Percentiles rank a stretch among this genome's conserved stretches.
Evolutionary conservation across 139 green algal genomes (phyloP).

Genomic region (Asterochloris sp.): DNA sequence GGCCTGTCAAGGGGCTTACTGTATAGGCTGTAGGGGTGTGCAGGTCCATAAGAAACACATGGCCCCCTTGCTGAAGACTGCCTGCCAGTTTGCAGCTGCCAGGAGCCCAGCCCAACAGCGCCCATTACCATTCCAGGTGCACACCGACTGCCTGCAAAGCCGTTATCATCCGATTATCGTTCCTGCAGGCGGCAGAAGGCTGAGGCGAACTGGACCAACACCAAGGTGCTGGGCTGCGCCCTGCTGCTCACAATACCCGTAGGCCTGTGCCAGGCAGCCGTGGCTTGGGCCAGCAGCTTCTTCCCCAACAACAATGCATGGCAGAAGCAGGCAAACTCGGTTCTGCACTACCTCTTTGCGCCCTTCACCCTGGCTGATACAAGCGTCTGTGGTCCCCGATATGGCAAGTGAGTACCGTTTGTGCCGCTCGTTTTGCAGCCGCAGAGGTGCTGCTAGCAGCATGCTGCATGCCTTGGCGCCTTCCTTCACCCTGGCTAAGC

Average conservation of each 20-base stretch:
- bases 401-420: neutral
- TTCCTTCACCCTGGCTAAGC: neutral
- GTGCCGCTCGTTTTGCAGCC: neutral
- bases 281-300: constrained; percentile 19
- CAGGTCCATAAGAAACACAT: too few relatives aligned
- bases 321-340: constrained; percentile 1
- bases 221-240: neutral
- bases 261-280: neutral
- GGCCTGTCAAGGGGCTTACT: too few relatives aligned
- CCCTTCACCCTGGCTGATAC: constrained; percentile 3
- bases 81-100: too few relatives aligned
- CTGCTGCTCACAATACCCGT: neutral
- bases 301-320: neutral
- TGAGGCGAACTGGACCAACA: neutral
- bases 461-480: neutral
- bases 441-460: neutral
- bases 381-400: constrained; percentile 3
- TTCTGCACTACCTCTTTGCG: constrained; percentile 23
- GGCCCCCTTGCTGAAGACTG: too few relatives aligned
- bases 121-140: too few relatives aligned
- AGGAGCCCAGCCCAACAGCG: too few relatives aligned
- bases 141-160: too few relatives aligned
- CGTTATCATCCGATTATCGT: neutral
- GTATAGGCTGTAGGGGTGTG: too few relatives aligned
- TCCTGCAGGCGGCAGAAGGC: neutral